These are phyloP conservation scores for Hordeum pubiflorum DNA, from an alignment of 202 grass and related monocot genomes.

Conservation along the genomic window DNA sequence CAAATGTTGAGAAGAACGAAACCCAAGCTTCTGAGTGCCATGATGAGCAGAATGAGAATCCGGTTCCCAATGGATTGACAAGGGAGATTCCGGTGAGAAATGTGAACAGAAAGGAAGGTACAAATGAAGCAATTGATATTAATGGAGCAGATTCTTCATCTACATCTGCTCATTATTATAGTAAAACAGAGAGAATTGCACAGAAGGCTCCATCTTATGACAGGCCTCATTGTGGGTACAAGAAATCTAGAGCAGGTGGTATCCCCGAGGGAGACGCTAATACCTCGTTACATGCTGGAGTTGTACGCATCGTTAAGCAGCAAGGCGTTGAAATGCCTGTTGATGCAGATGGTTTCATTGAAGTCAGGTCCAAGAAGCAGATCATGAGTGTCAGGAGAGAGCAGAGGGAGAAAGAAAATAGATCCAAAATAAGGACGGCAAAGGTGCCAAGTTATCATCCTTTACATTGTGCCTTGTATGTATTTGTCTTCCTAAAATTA, in stretches of 20 bases:
- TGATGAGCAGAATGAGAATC: constrained; percentile 41
- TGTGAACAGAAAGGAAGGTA: constrained; percentile 42
- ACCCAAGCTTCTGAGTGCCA: constrained; percentile 29
- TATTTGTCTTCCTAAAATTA: constrained; percentile 19
- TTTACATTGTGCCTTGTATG: constrained; percentile 8
- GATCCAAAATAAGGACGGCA: constrained; percentile 60
- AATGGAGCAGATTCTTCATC: constrained; percentile 30
- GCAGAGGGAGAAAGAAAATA: constrained; percentile 92
- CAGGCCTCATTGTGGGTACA: constrained; percentile 38
- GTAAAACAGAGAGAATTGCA: constrained; percentile 28
- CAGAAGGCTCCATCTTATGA: constrained; percentile 44
- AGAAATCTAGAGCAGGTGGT: constrained; percentile 32
- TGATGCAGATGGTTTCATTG: constrained; percentile 98
- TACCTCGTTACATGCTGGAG: constrained; percentile 53
- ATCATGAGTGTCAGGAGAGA: constrained; percentile 90
- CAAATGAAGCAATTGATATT: constrained; percentile 32
- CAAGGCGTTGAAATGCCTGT: constrained; percentile 78
- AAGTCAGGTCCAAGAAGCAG: constrained; percentile 97
- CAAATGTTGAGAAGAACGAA: constrained; percentile 58
- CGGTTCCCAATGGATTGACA: constrained; percentile 24
- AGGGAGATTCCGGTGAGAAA: constrained; percentile 43
- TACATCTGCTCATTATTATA: constrained; percentile 30
- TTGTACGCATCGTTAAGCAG: constrained; percentile 69
- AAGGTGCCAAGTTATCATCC: constrained; percentile 51
- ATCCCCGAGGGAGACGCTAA: constrained; percentile 40